Base-by-base conservation (phyloP, 495 filamentous ascomycete genomes). In the Aspergillus sclerotiicarbonarius region DNA sequence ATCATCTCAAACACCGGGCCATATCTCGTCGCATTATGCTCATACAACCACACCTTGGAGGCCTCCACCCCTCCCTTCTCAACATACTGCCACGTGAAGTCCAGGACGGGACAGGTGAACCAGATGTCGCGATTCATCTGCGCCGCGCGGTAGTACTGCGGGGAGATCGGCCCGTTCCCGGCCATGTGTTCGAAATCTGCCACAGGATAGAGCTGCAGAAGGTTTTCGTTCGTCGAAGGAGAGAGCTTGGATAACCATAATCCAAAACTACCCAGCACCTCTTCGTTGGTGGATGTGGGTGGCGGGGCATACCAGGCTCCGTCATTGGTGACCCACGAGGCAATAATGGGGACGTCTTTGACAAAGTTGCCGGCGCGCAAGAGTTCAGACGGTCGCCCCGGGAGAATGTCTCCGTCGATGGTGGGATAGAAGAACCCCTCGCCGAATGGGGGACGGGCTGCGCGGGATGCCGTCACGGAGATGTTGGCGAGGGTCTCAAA, bases 51-150 rank as follows among this genome's bases (percentile, higher is more conserved):
- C 15, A 77, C 66, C 30, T 71, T 49, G 6, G 53, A 57, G 15
- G 48, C 31, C 3, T 56, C 29, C 1, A 44, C 50, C 9, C 53
- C 58, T 30, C 66, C 70, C 16, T 64, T 62, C 16, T 67, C 66
- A 6, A 68, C 62, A 50, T 76, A 72, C 21, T 69, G 67, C 57
- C 65, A 65, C 0, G 64, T 68, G 60, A 76, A 78, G 43, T 71
- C 66, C 6, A 78, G 57, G 0, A 74, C 61, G n/a, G 76, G 77
- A 51, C 78, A 81, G 6, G 68, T 70, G 58, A 81, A 76, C 56
- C 72, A 61, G 49, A 80, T 67, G 54, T 81, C 76, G 4, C 78
- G 71, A 51, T 73, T 76, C 39, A 76, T 69, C 53, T 74, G 72
- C 9, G 76, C 72, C 6, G 74, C 62, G 45, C 77, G 75, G 57